Evolutionary conservation across 495 filamentous ascomycete species (phyloP), one percentile per base, ranked within the genome.

Genomic region (Talaromyces ruber): DNA sequence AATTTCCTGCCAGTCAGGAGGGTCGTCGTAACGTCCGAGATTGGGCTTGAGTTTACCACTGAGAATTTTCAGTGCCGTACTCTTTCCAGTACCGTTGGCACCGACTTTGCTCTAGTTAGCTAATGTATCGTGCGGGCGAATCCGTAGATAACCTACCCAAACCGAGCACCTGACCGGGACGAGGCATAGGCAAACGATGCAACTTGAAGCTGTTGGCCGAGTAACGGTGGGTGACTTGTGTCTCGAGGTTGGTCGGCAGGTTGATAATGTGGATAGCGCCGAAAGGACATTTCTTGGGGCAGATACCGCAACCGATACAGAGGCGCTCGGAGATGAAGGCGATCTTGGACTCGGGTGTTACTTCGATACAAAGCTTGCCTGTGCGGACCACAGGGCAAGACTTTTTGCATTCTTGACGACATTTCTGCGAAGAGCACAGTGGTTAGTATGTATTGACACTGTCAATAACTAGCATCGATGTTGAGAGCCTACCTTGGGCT

Each of bases 191-290:
- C 65, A 98, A 83, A 66, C 94, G 84, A 75, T 98, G 94, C 63
- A 98, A 87, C 82, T 98, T 98, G 84, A 98, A 98, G 79, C 93
- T 97, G 81, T 98, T 98, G 67, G 94, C 93, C 12, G 93, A 93
- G 76, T 98, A 98, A 74, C 95, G 90, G 74, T 98, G 94, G 63
- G 94, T 98, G 67, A 98, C 93, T 70, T 97, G 89, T 62, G 87
- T 93, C 74, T 98, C 94, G 72, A 98, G 86, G 76, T 98, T 98
- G 75, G 94, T 98, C 61, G 95, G 94, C 76, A 98, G 77, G 78
- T 98, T 98, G 90, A 98, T 98, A 73, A 98, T 98, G 72, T 92
- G 92, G 76, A 98, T 98, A 62, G 95, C 94, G 67, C 91, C 89
- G 74, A 98, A 98, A n/a, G 94, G 94, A 76, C 94, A 98, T 76